phyloP scores from a whole-genome alignment of 2,329 filamentous ascomycete genomes.

The Penicillium freii region DNA sequence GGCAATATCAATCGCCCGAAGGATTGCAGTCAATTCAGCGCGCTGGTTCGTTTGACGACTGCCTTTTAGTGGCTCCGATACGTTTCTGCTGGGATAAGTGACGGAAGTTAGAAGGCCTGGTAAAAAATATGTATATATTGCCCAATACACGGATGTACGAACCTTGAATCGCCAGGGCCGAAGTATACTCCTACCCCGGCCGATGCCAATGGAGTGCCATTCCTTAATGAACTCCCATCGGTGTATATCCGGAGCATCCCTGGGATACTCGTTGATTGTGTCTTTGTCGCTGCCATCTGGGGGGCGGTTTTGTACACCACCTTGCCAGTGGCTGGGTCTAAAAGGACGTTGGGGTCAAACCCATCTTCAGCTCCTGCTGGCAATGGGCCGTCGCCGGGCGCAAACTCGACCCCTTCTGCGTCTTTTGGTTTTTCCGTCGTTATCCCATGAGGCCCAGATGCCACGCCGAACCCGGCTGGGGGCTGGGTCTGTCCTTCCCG shows the following conservation, averaged over 20 bases:
- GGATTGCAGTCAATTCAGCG: conserved; percentile 86
- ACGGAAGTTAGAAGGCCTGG: conserved; percentile 24
- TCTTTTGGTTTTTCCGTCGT: conserved; percentile 43
- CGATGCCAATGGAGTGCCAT: conserved; percentile 55
- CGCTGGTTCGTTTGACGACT: conserved; percentile 87
- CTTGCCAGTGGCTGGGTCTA: conserved; percentile 54
- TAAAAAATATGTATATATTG: too few species aligned
- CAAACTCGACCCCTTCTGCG: conserved; percentile 45
- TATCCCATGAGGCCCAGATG: conserved; percentile 41
- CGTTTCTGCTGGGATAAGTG: conserved; percentile 51
- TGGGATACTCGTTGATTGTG: conserved; percentile 43
- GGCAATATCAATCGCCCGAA: conserved; percentile 75
- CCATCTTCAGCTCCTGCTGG: conserved; percentile 58
- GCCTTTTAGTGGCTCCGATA: conserved; percentile 74
- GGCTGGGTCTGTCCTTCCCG: conserved; percentile 34
- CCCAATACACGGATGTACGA: conserved; percentile 23
- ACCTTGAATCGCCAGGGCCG: conserved; percentile 58
- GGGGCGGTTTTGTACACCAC: conserved; percentile 56
- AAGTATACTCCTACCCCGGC: conserved; percentile 66
- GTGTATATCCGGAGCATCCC: conserved; percentile 61
- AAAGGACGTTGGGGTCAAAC: conserved; percentile 58
- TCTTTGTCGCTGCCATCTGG: conserved; percentile 50
- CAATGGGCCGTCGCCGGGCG: conserved; percentile 56
- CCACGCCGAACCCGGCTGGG: conserved; percentile 29
- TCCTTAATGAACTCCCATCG: conserved; percentile 61